Conservation (phyloP, 2,329 filamentous ascomycete genomes). For the Metarhizium album region DNA sequence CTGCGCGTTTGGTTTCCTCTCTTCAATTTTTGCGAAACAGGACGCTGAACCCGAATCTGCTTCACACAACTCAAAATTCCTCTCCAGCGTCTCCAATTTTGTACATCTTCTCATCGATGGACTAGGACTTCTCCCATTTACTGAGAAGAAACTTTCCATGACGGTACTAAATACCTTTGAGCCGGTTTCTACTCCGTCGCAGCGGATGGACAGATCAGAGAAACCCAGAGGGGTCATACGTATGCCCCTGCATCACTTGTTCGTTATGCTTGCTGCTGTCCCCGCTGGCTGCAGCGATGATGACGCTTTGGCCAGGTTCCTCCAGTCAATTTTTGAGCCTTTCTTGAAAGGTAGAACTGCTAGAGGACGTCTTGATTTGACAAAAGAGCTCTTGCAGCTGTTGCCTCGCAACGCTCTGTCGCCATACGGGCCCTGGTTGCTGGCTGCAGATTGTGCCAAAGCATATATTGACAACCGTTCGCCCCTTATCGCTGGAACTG, state of each 20-base stretch:
- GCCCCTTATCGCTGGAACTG: not conserved
- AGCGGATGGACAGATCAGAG: slow-evolving; percentile 41
- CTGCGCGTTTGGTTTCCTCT: slow-evolving; percentile 56
- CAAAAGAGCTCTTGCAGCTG: slow-evolving; percentile 39
- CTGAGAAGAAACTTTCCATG: slow-evolving; percentile 46
- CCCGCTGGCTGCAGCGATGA: slow-evolving; percentile 38
- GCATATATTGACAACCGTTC: slow-evolving; percentile 27
- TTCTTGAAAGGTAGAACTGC: slow-evolving; percentile 43
- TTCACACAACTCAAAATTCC: slow-evolving; percentile 34
- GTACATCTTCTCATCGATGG: slow-evolving; percentile 36
- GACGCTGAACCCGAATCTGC: not conserved
- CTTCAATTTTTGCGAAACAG: slow-evolving; percentile 33
- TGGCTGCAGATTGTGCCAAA: slow-evolving; percentile 36
- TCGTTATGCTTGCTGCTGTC: slow-evolving; percentile 45
- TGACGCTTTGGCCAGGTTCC: slow-evolving; percentile 32
- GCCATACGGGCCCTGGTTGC: slow-evolving; percentile 40
- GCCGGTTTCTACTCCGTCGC: slow-evolving; percentile 55
- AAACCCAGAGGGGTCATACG: slow-evolving; percentile 40
- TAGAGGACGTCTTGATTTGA: slow-evolving; percentile 34
- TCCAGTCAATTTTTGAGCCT: slow-evolving; percentile 43
- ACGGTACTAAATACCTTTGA: slow-evolving; percentile 46
- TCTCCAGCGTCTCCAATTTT: slow-evolving; percentile 42
- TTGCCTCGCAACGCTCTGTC: slow-evolving; percentile 33
- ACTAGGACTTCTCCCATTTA: slow-evolving; percentile 51
- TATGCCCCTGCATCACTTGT: slow-evolving; percentile 55